Percentiles rank a stretch among this genome's conserved stretches.
Conservation (phyloP, 441 rosid genomes). For the Jatropha podagrica region DNA sequence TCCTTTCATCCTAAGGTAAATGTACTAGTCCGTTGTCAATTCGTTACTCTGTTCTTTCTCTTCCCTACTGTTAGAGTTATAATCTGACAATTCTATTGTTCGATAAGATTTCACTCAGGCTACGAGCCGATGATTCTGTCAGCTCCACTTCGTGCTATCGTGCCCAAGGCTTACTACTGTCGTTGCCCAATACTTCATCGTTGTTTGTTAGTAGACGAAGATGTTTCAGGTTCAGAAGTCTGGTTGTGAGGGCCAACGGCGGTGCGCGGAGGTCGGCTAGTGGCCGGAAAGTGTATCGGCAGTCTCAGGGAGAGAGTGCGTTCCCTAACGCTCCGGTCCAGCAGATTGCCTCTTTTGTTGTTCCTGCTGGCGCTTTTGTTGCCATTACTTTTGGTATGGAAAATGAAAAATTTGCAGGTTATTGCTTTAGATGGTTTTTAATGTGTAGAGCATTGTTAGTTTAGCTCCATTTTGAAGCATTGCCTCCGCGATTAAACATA, state of each 20-base stretch:
- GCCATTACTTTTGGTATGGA: conserved; percentile 65
- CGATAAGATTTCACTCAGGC: conserved; percentile 21
- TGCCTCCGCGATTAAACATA: background rate
- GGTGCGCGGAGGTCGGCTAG: conserved; percentile 31
- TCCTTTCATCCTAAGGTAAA: conserved; percentile 40
- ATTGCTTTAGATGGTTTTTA: background rate
- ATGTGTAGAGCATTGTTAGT: background rate
- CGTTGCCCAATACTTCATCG: conserved; percentile 28
- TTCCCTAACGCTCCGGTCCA: conserved; percentile 44
- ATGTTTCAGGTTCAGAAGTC: conserved; percentile 36
- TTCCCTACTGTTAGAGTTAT: background rate
- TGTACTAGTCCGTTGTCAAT: background rate
- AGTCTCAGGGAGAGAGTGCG: conserved; percentile 55
- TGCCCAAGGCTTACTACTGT: conserved; percentile 18
- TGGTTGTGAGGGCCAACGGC: conserved; percentile 41
- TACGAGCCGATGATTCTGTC: conserved; percentile 13
- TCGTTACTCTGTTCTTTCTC: background rate
- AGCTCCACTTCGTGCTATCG: conserved; percentile 24
- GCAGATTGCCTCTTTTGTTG: conserved; percentile 56
- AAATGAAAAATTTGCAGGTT: background rate
- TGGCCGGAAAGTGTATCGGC: conserved; percentile 54
- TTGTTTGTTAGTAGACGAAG: conserved; percentile 24
- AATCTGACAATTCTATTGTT: background rate
- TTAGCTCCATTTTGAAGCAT: background rate
- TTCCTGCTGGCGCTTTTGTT: conserved; percentile 57